Evolutionary conservation across 345 rosid species (phyloP).

Genomic region (Pelargonium nanum): DNA sequence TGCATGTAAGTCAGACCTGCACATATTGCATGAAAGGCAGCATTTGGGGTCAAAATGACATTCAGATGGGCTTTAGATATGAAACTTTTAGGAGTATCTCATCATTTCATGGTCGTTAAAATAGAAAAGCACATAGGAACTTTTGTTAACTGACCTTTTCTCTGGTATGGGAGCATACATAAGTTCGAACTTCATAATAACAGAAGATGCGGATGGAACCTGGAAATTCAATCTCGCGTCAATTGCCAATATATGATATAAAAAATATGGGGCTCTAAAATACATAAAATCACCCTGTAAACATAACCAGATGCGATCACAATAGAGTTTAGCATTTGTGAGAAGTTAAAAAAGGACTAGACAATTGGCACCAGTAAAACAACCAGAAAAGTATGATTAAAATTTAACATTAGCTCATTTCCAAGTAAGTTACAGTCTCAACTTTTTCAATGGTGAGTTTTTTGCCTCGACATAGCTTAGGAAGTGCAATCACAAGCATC

Average conservation of each 20-base stretch:
- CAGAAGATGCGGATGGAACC: constrained; percentile 68
- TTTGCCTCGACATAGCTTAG: background rate
- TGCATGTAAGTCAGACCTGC: constrained; percentile 45
- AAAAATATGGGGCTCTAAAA: background rate
- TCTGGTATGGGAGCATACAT: constrained; percentile 58
- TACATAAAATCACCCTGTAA: background rate
- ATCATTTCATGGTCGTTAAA: background rate
- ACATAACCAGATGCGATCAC: background rate
- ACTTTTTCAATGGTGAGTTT: background rate
- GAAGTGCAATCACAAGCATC: background rate
- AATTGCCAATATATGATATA: constrained; percentile 3
- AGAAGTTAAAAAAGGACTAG: background rate
- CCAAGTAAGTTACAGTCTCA: background rate
- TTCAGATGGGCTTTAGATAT: constrained; percentile 1
- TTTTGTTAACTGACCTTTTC: constrained; percentile 29
- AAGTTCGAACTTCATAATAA: constrained; percentile 85
- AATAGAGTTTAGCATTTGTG: background rate
- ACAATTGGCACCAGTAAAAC: background rate
- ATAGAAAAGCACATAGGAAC: background rate
- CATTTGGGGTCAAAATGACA: constrained; percentile 1
- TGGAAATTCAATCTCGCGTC: constrained; percentile 19
- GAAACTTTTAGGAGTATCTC: background rate
- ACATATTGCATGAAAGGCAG: constrained; percentile 10
- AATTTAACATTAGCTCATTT: background rate
- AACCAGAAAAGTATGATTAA: too few relatives aligned